Percentiles rank a stretch among this genome's conserved stretches.
phyloP scores from a whole-genome alignment of 1,284 basidiomycete genomes.

The Bjerkandera adusta region DNA sequence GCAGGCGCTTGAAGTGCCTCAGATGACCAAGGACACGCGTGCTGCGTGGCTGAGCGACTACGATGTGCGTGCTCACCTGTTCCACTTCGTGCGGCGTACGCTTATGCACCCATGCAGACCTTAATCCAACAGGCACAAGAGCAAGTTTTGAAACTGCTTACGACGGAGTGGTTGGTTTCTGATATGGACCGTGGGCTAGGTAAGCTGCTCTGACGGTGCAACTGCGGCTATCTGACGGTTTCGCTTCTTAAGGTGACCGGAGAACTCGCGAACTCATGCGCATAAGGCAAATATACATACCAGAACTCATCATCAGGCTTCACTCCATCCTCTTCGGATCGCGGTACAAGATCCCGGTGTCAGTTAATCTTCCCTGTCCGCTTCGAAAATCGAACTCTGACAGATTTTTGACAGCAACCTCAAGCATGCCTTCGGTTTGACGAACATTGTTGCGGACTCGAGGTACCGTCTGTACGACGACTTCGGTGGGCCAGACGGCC shows the following conservation, averaged over 20 bases:
- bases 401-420: conserved; percentile 65
- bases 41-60: conserved; percentile 65
- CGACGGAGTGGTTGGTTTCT: conserved; percentile 70
- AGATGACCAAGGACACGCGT: conserved; percentile 57
- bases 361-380: conserved; percentile 30
- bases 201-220: conserved; percentile 27
- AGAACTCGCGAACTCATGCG: conserved; percentile 70
- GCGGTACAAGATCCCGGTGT: conserved; percentile 65
- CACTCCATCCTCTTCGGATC: conserved; percentile 77
- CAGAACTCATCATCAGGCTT: conserved; percentile 86
- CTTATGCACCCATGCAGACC: conserved; percentile 31
- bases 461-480: conserved; percentile 86
- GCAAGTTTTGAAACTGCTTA: conserved; percentile 63
- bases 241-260: conserved; percentile 42
- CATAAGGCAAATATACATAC: conserved; percentile 88
- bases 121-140: conserved; percentile 60
- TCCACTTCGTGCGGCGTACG: conserved; percentile 5
- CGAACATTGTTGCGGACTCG: conserved; percentile 87
- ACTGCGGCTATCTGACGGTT: background rate
- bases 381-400: too few species aligned
- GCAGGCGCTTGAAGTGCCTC: conserved; percentile 48
- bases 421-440: conserved; percentile 74
- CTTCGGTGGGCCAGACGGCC: conserved; percentile 64
- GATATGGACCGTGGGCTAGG: conserved; percentile 45
- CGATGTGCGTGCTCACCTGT: conserved; percentile 37